Evolutionary conservation across 805 yeast genomes (phyloP).

Genomic region (Saccharomycopsis microspora): DNA sequence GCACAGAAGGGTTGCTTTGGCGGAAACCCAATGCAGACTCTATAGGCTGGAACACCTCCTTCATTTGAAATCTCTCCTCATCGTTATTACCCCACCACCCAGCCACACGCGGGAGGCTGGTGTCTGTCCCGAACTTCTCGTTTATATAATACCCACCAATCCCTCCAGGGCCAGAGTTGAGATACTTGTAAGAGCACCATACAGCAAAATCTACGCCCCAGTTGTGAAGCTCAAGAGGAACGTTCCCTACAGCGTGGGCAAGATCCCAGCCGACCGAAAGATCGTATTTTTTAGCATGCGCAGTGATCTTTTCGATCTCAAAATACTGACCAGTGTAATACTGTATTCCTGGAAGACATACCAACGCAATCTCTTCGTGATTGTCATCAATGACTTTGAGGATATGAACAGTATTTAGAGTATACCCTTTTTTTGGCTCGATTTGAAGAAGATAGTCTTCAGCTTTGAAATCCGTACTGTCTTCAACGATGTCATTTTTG

Average conservation of each 20-base stretch:
- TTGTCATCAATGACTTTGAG: slow-evolving; percentile 40
- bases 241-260: slow-evolving; percentile 92
- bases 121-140: slow-evolving; percentile 28
- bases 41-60: slow-evolving; percentile 66
- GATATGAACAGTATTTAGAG: slow-evolving; percentile 54
- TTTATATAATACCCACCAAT: slow-evolving; percentile 81
- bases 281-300: slow-evolving; percentile 38
- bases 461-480: slow-evolving; percentile 11
- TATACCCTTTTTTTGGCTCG: slow-evolving; percentile 44
- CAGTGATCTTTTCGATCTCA: slow-evolving; percentile 63
- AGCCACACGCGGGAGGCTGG: slow-evolving; percentile 55
- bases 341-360: slow-evolving; percentile 81
- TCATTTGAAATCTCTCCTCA: slow-evolving; percentile 64
- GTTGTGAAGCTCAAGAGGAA: slow-evolving; percentile 62
- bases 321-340: slow-evolving; percentile 87
- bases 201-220: slow-evolving; percentile 92
- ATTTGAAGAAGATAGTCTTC: slow-evolving; percentile 53
- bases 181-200: slow-evolving; percentile 88
- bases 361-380: slow-evolving; percentile 54
- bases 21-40: slow-evolving; percentile 80
- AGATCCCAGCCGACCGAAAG: slow-evolving; percentile 85
- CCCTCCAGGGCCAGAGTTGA: slow-evolving; percentile 90
- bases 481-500: slow-evolving; percentile 27
- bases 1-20: slow-evolving; percentile 83
- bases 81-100: slow-evolving; percentile 97